Percentiles rank a stretch among this genome's conserved stretches.
phyloP scores from a whole-genome alignment of 2,329 filamentous ascomycete genomes.

The Aspergillus tubingensis region DNA sequence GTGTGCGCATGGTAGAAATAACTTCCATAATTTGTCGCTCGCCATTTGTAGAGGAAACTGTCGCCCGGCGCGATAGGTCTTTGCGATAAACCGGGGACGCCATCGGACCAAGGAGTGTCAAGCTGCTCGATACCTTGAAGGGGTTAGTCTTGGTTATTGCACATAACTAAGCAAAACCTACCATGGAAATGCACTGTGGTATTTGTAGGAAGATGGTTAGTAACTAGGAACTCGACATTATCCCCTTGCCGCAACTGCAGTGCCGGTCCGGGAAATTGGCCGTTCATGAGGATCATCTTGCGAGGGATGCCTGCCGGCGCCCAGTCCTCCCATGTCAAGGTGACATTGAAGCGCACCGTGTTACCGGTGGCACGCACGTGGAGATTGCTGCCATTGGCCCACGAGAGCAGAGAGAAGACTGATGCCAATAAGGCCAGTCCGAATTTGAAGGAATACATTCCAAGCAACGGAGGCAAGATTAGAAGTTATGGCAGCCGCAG shows the following conservation, averaged over 20 bases:
- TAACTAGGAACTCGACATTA: slow-evolving; percentile 31
- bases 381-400: slow-evolving; percentile 7
- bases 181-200: slow-evolving; percentile 38
- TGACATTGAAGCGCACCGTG: slow-evolving; percentile 31
- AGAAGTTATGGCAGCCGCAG: too few relatives aligned
- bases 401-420: slow-evolving; percentile 13
- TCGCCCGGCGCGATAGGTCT: slow-evolving; percentile 51
- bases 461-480: not conserved
- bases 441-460: slow-evolving; percentile 9
- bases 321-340: slow-evolving; percentile 34
- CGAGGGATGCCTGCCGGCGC: slow-evolving; percentile 31
- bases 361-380: slow-evolving; percentile 11
- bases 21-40: slow-evolving; percentile 56
- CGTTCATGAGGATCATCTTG: slow-evolving; percentile 31
- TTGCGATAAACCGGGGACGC: slow-evolving; percentile 58
- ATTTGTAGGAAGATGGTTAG: slow-evolving; percentile 27
- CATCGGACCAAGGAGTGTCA: slow-evolving; percentile 59
- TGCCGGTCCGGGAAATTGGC: slow-evolving; percentile 31
- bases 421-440: slow-evolving; percentile 11
- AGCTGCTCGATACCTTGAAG: slow-evolving; percentile 47
- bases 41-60: slow-evolving; percentile 55
- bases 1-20: slow-evolving; percentile 64
- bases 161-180: not conserved
- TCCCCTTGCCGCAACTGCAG: slow-evolving; percentile 30
- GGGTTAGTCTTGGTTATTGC: not conserved